Conservation (phyloP, 176 grass and related monocot species). For the Carex littledalei region DNA sequence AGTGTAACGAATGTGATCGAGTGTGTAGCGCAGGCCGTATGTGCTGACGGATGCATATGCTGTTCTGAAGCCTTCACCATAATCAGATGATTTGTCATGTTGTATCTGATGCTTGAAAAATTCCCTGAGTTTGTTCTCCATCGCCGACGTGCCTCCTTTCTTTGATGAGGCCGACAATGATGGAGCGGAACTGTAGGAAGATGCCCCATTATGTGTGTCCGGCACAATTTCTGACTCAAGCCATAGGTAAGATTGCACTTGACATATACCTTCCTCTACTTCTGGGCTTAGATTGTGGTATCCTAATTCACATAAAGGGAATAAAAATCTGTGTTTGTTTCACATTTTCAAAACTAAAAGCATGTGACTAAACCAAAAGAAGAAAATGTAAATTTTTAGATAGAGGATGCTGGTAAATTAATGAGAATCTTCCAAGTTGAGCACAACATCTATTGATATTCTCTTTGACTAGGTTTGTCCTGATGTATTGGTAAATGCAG, state of each 20-base stretch:
- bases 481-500: neutral
- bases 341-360: neutral
- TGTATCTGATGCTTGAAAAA: slow-evolving; percentile 98
- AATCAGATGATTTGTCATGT: slow-evolving; percentile 66
- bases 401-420: neutral
- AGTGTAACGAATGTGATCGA: slow-evolving; percentile 67
- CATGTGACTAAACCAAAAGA: neutral
- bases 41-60: slow-evolving; percentile 63
- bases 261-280: slow-evolving; percentile 93
- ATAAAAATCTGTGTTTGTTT: neutral
- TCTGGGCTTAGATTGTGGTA: slow-evolving; percentile 61
- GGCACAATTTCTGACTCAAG: slow-evolving; percentile 89
- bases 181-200: slow-evolving; percentile 29
- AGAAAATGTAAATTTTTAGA: neutral
- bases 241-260: slow-evolving; percentile 88
- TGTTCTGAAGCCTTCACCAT: slow-evolving; percentile 86
- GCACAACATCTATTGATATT: neutral
- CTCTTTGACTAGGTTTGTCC: neutral
- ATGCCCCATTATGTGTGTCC: slow-evolving; percentile 30
- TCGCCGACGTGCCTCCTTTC: slow-evolving; percentile 79
- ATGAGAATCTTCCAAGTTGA: neutral
- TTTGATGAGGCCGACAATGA: slow-evolving; percentile 68
- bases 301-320: slow-evolving; percentile 36
- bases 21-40: slow-evolving; percentile 63
- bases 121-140: slow-evolving; percentile 86